These are phyloP conservation scores for Arthrinium puccinioides DNA, from an alignment of 2,329 filamentous ascomycete genomes.

Conservation along the genomic window DNA sequence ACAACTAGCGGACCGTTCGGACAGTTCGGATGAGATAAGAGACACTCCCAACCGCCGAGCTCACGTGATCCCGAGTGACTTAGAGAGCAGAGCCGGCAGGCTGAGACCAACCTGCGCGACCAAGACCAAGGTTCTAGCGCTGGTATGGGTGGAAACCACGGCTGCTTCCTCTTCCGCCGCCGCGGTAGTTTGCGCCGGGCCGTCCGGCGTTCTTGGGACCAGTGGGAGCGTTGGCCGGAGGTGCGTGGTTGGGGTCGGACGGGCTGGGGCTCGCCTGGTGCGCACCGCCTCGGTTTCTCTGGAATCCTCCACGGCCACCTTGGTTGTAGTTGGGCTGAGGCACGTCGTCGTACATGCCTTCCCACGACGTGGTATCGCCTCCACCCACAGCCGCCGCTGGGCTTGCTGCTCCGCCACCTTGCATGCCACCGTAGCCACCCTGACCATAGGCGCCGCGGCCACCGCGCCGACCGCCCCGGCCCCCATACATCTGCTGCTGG, in stretches of 20 bases:
- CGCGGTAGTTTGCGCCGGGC: constrained; percentile 87
- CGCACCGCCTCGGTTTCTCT: constrained; percentile 27
- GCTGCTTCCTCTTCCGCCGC: constrained; percentile 70
- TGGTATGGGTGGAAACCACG: constrained; percentile 75
- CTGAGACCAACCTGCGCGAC: too few relatives aligned
- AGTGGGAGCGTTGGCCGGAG: constrained; percentile 80
- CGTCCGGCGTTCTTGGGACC: constrained; percentile 93
- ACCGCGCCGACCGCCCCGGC: constrained; percentile 14
- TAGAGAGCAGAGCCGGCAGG: too few relatives aligned
- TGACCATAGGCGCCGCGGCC: constrained; percentile 15
- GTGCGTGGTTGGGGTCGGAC: constrained; percentile 47
- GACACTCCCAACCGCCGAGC: too few relatives aligned
- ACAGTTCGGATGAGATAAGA: too few relatives aligned
- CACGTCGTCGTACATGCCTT: constrained; percentile 97
- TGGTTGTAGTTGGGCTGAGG: constrained; percentile 66
- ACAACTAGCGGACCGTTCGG: too few relatives aligned
- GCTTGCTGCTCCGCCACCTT: constrained; percentile 26
- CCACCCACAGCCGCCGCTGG: constrained; percentile 36
- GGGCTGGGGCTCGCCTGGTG: constrained; percentile 29
- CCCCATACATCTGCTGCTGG: constrained; percentile 12
- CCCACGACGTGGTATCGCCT: constrained; percentile 78
- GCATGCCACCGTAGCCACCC: constrained; percentile 28
- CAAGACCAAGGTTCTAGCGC: background rate
- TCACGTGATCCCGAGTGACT: too few relatives aligned
- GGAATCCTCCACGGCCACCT: constrained; percentile 34